Conservation (phyloP, 768 basidiomycete species). For the Kwoniella sp. region DNA sequence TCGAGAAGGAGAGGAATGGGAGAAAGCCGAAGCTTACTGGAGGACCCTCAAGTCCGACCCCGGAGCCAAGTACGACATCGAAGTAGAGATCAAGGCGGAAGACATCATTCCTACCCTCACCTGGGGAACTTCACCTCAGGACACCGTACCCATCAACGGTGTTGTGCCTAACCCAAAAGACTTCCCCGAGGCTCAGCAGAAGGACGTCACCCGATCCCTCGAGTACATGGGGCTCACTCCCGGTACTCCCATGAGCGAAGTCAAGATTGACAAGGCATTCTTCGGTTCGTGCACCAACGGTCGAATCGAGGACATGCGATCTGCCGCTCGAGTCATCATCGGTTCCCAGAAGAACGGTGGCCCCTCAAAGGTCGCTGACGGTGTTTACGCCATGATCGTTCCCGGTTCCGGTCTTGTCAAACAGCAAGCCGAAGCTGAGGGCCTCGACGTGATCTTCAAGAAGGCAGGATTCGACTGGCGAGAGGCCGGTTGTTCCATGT, state of each 20-base stretch:
- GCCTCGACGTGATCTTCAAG: slow-evolving; percentile 80
- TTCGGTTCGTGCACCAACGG: slow-evolving; percentile 94
- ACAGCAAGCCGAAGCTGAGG: slow-evolving; percentile 86
- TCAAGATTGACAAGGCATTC: slow-evolving; percentile 84
- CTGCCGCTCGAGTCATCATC: slow-evolving; percentile 75
- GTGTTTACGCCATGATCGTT: slow-evolving; percentile 84
- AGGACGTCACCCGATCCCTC: slow-evolving; percentile 73
- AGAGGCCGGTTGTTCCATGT: slow-evolving; percentile 95
- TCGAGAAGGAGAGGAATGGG: slow-evolving; percentile 77
- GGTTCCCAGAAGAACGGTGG: slow-evolving; percentile 67
- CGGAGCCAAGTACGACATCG: slow-evolving; percentile 80
- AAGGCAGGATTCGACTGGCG: slow-evolving; percentile 94
- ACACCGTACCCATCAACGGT: slow-evolving; percentile 80
- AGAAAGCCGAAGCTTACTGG: slow-evolving; percentile 83
- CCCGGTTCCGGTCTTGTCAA: slow-evolving; percentile 89
- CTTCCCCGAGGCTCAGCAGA: slow-evolving; percentile 69
- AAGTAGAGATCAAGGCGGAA: slow-evolving; percentile 75
- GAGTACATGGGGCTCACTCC: slow-evolving; percentile 83
- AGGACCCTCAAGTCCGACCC: slow-evolving; percentile 73
- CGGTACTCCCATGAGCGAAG: slow-evolving; percentile 75
- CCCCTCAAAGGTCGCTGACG: slow-evolving; percentile 69
- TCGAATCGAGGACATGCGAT: slow-evolving; percentile 87
- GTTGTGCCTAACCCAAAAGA: slow-evolving; percentile 73
- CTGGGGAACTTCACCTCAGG: slow-evolving; percentile 92
- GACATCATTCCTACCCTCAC: slow-evolving; percentile 89